Evolutionary conservation across 2,329 filamentous ascomycete genomes (phyloP), one percentile per base, ranked within the genome.

Genomic region (Sporothrix brasiliensis): DNA sequence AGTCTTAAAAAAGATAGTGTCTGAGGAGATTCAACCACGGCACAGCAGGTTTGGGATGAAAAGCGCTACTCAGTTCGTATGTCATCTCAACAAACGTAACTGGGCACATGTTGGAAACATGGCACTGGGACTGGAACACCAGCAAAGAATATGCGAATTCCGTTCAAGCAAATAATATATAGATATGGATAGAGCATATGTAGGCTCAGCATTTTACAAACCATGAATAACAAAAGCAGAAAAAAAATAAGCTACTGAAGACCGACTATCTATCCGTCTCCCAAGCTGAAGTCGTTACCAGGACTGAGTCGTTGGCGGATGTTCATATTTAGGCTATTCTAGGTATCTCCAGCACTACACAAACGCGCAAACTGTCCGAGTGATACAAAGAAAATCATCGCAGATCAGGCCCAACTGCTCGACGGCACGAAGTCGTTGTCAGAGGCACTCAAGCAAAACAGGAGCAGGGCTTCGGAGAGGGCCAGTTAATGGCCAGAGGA

Each of bases 241-340:
- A 9, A n/a, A 34, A 39, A 19, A 7, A 44, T 4, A 6, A 27
- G 41, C 41, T 1, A 4, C n/a, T 34, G 49, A 56, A 30, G 27
- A 50, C 41, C 3, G 34, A 52, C 44, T 24, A 63, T 61, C 63
- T 4, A 58, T 47, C 34, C 44, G 16, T 52, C 44, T n/a, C 44
- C 21, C 16, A 21, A 16, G 39, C 65, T 16, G n/a, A 34, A 5
- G 34, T 34, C 30, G 56, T 61, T 70, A 52, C 69, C 63, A 70
- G 61, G 61, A 61, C 53, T 50, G 21, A 39, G 39, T 47, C 65
- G 49, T 68, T 68, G 56, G 58, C 47, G 56, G 66, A n/a, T 11
- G n/a, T 41, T 10, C 13, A 60, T 4, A 53, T 53, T 61, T 53
- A 61, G 69, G 52, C 69, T 67, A 61, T 61, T 60, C 4, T 70